Evolutionary conservation across 331 rosid species (phyloP).

Genomic region (Pyrus hybrid): DNA sequence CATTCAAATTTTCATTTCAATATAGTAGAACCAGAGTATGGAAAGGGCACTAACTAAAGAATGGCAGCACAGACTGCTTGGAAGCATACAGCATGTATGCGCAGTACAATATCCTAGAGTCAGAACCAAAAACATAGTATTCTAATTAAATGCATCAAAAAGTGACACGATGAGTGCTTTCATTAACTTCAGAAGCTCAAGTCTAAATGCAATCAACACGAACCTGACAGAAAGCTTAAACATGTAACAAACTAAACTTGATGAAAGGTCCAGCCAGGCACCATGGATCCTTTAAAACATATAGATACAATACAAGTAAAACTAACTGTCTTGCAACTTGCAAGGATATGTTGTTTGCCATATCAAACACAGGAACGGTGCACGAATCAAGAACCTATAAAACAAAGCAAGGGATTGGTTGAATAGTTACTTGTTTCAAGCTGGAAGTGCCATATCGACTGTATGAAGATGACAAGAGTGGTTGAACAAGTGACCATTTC

Average conservation of each 20-base stretch:
- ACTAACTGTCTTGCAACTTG: neutral
- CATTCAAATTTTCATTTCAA: neutral
- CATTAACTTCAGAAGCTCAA: slow-evolving; percentile 16
- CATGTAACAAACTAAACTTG: neutral
- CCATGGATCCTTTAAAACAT: neutral
- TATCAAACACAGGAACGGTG: neutral
- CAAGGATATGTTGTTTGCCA: neutral
- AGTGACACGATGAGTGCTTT: neutral
- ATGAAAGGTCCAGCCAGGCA: neutral
- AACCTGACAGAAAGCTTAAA: slow-evolving; percentile 56
- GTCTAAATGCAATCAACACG: slow-evolving; percentile 20
- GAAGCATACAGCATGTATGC: slow-evolving; percentile 85
- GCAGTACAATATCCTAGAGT: slow-evolving; percentile 84
- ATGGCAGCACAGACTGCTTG: slow-evolving; percentile 96
- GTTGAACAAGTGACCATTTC: slow-evolving; percentile 96
- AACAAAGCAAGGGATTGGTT: neutral
- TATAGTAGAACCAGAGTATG: neutral
- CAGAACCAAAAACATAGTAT: slow-evolving; percentile 18
- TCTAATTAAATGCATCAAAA: slow-evolving; percentile 1
- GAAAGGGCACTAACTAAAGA: slow-evolving; percentile 57
- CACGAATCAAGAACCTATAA: neutral
- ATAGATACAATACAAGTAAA: neutral
- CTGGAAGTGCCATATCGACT: slow-evolving; percentile 92
- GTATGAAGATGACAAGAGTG: slow-evolving; percentile 86
- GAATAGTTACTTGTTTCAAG: slow-evolving; percentile 73